Conservation (phyloP, 2,329 filamentous ascomycete genomes). For the Plenodomus tracheiphilus region DNA sequence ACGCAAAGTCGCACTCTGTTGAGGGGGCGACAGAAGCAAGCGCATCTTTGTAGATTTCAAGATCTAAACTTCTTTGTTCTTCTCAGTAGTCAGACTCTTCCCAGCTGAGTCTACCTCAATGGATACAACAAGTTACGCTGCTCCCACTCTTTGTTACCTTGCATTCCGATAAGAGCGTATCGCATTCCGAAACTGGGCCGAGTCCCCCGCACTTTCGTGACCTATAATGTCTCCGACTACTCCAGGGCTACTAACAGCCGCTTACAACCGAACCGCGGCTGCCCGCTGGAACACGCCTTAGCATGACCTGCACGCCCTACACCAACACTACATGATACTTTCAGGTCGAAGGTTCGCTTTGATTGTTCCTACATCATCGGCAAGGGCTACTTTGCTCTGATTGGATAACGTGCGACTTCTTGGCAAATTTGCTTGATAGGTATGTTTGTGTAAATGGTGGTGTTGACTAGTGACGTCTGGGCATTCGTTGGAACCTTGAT, state of each 20-base stretch:
- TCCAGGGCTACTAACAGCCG: slow-evolving; percentile 5
- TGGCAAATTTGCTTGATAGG: not conserved
- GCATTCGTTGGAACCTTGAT: not conserved
- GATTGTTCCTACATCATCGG: slow-evolving; percentile 5
- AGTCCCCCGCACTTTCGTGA: no score
- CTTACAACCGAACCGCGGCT: slow-evolving; percentile 23
- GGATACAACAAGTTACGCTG: not conserved
- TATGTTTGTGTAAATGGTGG: not conserved
- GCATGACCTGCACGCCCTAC: slow-evolving; percentile 8
- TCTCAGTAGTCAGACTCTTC: not conserved
- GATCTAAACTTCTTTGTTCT: not conserved
- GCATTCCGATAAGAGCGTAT: slow-evolving; percentile 1
- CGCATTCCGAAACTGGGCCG: slow-evolving; percentile 1
- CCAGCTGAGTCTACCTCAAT: not conserved
- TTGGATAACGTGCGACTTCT: not conserved
- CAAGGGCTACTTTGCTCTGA: not conserved
- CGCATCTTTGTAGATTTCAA: slow-evolving; percentile 2
- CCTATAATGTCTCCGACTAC: no score
- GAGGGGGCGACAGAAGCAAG: slow-evolving; percentile 33
- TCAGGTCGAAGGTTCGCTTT: slow-evolving; percentile 3
- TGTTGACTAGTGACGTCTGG: not conserved
- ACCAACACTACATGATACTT: slow-evolving; percentile 3
- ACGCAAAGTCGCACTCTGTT: slow-evolving; percentile 34
- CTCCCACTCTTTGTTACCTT: not conserved
- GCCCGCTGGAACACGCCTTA: not conserved